phyloP scores from a whole-genome alignment of 2,329 filamentous ascomycete genomes.

The Aspergillus quadricinctus region DNA sequence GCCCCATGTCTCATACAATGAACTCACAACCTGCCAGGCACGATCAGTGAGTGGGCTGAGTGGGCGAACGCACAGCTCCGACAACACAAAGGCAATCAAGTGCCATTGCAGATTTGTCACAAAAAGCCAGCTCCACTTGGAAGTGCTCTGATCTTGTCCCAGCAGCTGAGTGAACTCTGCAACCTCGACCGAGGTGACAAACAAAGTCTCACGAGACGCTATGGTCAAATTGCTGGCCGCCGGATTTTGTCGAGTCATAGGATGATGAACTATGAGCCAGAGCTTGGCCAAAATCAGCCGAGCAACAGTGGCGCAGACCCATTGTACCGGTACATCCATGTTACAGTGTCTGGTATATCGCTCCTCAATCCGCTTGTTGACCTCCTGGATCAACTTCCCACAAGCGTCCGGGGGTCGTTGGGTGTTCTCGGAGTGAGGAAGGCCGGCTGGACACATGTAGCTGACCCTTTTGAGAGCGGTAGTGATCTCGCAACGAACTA shows the following conservation, averaged over 20 bases:
- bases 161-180: slow-evolving; percentile 66
- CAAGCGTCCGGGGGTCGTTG: slow-evolving; percentile 30
- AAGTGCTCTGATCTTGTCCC: slow-evolving; percentile 58
- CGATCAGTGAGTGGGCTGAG: slow-evolving; percentile 55
- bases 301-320: slow-evolving; percentile 64
- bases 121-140: slow-evolving; percentile 64
- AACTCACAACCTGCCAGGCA: slow-evolving; percentile 56
- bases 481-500: slow-evolving; percentile 53
- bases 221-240: slow-evolving; percentile 51
- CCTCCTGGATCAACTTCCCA: slow-evolving; percentile 47
- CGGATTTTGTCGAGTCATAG: slow-evolving; percentile 57
- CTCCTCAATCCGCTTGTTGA: slow-evolving; percentile 52
- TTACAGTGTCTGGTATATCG: slow-evolving; percentile 53
- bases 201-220: slow-evolving; percentile 64
- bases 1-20: slow-evolving; percentile 38
- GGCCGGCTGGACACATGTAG: slow-evolving; percentile 28
- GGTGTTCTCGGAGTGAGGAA: slow-evolving; percentile 13
- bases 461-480: slow-evolving; percentile 38
- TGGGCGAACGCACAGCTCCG: slow-evolving; percentile 55
- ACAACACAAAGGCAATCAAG: slow-evolving; percentile 45
- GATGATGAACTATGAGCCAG: slow-evolving; percentile 72
- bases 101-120: slow-evolving; percentile 64
- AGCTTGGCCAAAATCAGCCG: slow-evolving; percentile 73
- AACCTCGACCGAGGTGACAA: slow-evolving; percentile 68
- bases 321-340: slow-evolving; percentile 54